phyloP scores from a whole-genome alignment of 345 rosid species.

The Rhodamnia rubescens region DNA sequence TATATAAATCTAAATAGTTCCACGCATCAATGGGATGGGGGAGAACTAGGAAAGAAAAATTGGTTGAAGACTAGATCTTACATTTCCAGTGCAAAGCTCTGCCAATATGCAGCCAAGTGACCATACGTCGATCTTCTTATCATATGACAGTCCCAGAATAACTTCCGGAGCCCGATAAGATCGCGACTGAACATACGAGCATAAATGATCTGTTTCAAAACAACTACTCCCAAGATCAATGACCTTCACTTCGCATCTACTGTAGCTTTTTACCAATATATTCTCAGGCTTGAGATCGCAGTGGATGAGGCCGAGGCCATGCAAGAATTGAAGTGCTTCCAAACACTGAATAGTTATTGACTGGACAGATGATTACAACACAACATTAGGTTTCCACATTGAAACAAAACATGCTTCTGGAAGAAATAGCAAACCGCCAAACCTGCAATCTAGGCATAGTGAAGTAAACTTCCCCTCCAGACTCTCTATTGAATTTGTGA shows the following conservation, averaged over 20 bases:
- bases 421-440: slow-evolving; percentile 8
- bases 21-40: neutral
- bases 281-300: slow-evolving; percentile 97
- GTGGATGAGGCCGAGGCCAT: slow-evolving; percentile 94
- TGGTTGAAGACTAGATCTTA: slow-evolving; percentile 31
- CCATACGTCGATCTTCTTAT: slow-evolving; percentile 97
- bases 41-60: neutral
- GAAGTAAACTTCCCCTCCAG: slow-evolving; percentile 98
- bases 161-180: slow-evolving; percentile 99
- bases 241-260: slow-evolving; percentile 97
- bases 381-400: slow-evolving; percentile 10
- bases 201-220: slow-evolving; percentile 94
- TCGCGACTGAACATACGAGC: slow-evolving; percentile 98
- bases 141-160: slow-evolving; percentile 85
- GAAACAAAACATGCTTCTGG: neutral
- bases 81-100: slow-evolving; percentile 96
- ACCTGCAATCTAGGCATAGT: slow-evolving; percentile 99
- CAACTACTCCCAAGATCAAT: slow-evolving; percentile 99
- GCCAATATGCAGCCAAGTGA: slow-evolving; percentile 99
- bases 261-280: slow-evolving; percentile 91
- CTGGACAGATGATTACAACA: slow-evolving; percentile 39
- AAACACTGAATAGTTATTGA: slow-evolving; percentile 92
- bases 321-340: slow-evolving; percentile 92
- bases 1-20: neutral
- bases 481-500: slow-evolving; percentile 93